Evolutionary conservation across 306 rosid genomes (phyloP).

Genomic region (Medicago lupulina): DNA sequence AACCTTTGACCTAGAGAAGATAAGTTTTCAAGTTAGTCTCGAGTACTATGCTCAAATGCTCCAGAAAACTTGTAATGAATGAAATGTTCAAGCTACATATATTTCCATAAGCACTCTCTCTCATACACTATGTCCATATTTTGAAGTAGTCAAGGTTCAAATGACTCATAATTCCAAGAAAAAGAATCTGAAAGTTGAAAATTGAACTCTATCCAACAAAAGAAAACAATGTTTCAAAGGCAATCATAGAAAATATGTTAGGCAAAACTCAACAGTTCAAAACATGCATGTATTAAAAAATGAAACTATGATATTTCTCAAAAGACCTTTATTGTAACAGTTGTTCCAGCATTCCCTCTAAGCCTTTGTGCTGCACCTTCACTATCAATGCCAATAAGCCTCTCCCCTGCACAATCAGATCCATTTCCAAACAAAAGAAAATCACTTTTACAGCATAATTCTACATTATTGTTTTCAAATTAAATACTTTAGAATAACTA

Average conservation of each 20-base stretch:
- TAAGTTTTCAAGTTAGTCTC: slow-evolving; percentile 41
- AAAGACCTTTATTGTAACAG: slow-evolving; percentile 76
- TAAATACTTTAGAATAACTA: background rate
- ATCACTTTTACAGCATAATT: background rate
- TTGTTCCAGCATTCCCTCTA: slow-evolving; percentile 91
- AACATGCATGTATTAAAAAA: background rate
- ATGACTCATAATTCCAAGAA: too few relatives aligned
- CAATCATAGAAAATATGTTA: background rate
- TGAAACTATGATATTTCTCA: slow-evolving; percentile 43
- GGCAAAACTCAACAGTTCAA: slow-evolving; percentile 4
- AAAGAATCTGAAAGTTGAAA: too few relatives aligned
- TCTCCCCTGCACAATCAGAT: slow-evolving; percentile 65
- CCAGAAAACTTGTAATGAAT: too few relatives aligned
- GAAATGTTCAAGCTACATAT: too few relatives aligned
- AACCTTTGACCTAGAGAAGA: slow-evolving; percentile 61
- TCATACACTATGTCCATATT: too few relatives aligned
- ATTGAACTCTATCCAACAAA: too few relatives aligned
- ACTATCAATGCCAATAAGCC: slow-evolving; percentile 77
- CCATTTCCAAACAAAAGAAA: slow-evolving; percentile 32
- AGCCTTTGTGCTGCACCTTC: slow-evolving; percentile 87
- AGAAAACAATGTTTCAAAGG: slow-evolving; percentile 8
- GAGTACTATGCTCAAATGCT: background rate
- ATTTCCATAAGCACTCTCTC: too few relatives aligned
- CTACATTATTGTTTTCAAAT: background rate
- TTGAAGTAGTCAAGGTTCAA: too few relatives aligned